phyloP scores from a whole-genome alignment of 768 basidiomycete species.

The Mycena amicta region DNA sequence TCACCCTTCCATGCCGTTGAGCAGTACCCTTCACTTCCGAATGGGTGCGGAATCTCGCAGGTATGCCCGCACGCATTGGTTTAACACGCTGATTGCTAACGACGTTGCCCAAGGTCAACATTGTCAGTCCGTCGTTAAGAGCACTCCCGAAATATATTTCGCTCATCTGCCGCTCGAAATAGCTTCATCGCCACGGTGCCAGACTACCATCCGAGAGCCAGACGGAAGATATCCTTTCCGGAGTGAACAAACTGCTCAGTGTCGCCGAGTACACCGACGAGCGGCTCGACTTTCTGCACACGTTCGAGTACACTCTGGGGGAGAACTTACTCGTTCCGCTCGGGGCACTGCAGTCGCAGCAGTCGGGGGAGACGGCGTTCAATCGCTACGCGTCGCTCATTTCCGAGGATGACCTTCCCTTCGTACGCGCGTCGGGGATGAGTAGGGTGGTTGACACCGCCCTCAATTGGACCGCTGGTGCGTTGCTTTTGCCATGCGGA shows the following conservation, averaged over 20 bases:
- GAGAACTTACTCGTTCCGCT: constrained; percentile 60
- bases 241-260: constrained; percentile 56
- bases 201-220: constrained; percentile 67
- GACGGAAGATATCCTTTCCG: constrained; percentile 42
- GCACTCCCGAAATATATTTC: background rate
- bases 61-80: no score
- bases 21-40: constrained; percentile 8
- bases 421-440: constrained; percentile 49
- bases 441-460: constrained; percentile 70
- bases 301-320: constrained; percentile 62
- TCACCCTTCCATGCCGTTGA: constrained; percentile 16
- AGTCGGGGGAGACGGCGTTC: constrained; percentile 55
- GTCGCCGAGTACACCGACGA: constrained; percentile 47
- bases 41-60: constrained; percentile 14
- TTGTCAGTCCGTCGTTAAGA: constrained; percentile 42
- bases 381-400: constrained; percentile 57
- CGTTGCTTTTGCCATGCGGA: background rate
- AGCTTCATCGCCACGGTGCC: constrained; percentile 84
- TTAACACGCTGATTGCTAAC: no score
- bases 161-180: background rate
- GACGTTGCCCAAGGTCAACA: constrained; percentile 53
- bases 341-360: constrained; percentile 63
- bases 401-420: constrained; percentile 46
- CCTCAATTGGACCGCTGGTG: constrained; percentile 70
- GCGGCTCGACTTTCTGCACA: constrained; percentile 56